Percentiles rank a stretch among this genome's conserved stretches.
These are phyloP conservation scores for Plasmodium coatneyi DNA, from an alignment of 169 alveolate species.

Conservation along the genomic window DNA sequence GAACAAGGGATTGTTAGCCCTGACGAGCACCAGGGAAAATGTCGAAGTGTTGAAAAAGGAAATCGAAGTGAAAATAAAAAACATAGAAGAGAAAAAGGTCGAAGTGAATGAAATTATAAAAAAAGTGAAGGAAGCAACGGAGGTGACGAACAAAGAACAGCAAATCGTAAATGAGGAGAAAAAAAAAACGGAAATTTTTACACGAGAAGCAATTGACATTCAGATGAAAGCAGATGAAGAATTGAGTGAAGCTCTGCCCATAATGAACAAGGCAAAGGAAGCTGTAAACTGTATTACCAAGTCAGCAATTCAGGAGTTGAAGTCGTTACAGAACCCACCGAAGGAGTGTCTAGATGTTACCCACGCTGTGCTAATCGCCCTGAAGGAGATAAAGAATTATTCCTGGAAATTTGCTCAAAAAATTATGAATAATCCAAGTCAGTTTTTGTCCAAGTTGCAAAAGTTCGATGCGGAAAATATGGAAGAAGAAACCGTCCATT, in stretches of 20 bases:
- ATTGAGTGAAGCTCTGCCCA: conserved; percentile 95
- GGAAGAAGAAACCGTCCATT: conserved; percentile 93
- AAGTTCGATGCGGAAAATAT: conserved; percentile 93
- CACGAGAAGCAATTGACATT: conserved; percentile 91
- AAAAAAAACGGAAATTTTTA: conserved; percentile 88
- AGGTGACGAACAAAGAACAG: conserved; percentile 93
- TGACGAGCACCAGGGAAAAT: conserved; percentile 63
- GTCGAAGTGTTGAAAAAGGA: conserved; percentile 63
- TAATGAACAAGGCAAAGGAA: conserved; percentile 94
- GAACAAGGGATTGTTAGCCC: conserved; percentile 56
- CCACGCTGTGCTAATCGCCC: conserved; percentile 92
- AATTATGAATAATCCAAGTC: conserved; percentile 94
- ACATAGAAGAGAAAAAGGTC: conserved; percentile 64
- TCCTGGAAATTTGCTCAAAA: conserved; percentile 94
- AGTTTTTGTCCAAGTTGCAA: conserved; percentile 91
- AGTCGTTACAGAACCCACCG: conserved; percentile 95
- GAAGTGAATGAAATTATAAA: conserved; percentile 70
- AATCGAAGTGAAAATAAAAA: conserved; percentile 49
- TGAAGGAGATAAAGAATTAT: conserved; percentile 92
- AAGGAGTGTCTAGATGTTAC: conserved; percentile 93
- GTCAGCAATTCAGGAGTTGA: conserved; percentile 94
- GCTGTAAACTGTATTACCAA: conserved; percentile 96
- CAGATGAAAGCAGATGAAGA: conserved; percentile 93
- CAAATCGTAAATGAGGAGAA: conserved; percentile 92
- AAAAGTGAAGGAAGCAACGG: conserved; percentile 94